Conservation (phyloP, 2,329 filamentous ascomycete genomes). For the Thelonectria olida region DNA sequence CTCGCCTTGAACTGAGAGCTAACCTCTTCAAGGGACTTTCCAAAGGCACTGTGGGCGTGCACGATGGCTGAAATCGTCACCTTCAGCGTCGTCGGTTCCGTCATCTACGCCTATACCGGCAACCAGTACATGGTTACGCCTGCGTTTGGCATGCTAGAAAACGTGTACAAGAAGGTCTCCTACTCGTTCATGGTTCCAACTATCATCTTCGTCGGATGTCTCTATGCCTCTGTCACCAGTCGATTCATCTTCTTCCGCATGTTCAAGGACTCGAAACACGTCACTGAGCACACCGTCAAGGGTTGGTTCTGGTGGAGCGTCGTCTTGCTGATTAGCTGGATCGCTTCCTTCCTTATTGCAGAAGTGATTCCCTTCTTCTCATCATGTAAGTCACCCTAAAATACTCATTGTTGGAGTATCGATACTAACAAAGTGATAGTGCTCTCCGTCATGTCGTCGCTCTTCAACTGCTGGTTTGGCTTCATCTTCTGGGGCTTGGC, state of each 20-base stretch:
- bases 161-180: constrained; percentile 84
- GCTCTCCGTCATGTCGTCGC: constrained; percentile 77
- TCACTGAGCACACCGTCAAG: constrained; percentile 80
- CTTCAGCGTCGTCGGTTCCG: constrained; percentile 82
- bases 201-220: constrained; percentile 87
- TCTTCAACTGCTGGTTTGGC: constrained; percentile 92
- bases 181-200: constrained; percentile 98
- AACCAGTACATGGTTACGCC: constrained; percentile 89
- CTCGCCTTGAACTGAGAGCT: too few relatives aligned
- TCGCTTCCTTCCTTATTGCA: constrained; percentile 88
- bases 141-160: constrained; percentile 84
- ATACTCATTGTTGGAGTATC: background rate
- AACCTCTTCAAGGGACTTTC: constrained; percentile 73
- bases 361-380: constrained; percentile 95
- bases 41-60: constrained; percentile 90
- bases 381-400: constrained; percentile 61
- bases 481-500: constrained; percentile 95
- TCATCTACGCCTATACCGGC: constrained; percentile 88
- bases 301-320: constrained; percentile 83
- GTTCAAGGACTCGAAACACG: constrained; percentile 82
- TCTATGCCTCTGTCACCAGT: constrained; percentile 92
- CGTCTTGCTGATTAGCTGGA: constrained; percentile 77
- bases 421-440: constrained; percentile 47
- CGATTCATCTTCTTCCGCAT: constrained; percentile 93
- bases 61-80: constrained; percentile 88